Evolutionary conservation across 2,329 filamentous ascomycete genomes (phyloP).

Genomic region (Chrysosphaeria jannelii): DNA sequence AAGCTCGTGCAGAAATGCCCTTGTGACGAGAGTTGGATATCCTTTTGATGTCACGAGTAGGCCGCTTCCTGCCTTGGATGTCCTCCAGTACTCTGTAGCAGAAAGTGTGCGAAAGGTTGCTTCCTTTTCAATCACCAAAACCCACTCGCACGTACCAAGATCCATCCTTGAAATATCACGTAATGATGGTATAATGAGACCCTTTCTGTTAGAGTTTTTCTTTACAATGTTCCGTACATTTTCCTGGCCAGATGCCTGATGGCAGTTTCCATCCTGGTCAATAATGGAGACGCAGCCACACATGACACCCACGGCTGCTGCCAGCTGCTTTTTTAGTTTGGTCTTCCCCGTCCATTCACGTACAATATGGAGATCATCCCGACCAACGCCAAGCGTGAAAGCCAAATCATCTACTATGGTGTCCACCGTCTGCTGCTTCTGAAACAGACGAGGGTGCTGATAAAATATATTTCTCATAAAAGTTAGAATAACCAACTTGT

Average conservation of each 20-base stretch:
- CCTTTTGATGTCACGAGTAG: slow-evolving; percentile 54
- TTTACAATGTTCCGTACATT: slow-evolving; percentile 2
- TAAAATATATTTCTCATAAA: slow-evolving; percentile 73
- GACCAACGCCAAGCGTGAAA: slow-evolving; percentile 30
- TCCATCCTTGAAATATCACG: slow-evolving; percentile 18
- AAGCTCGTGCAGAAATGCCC: slow-evolving; percentile 28
- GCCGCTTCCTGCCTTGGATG: slow-evolving; percentile 19
- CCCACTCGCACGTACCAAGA: slow-evolving; percentile 22
- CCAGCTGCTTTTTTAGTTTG: slow-evolving; percentile 22
- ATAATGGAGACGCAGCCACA: slow-evolving; percentile 22
- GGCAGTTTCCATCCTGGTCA: slow-evolving; percentile 6
- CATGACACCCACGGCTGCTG: slow-evolving; percentile 42
- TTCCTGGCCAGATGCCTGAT: not conserved
- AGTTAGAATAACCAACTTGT: not conserved
- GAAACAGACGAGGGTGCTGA: slow-evolving; percentile 41
- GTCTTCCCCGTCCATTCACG: not conserved
- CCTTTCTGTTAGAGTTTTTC: slow-evolving; percentile 17
- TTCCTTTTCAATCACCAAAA: slow-evolving; percentile 61
- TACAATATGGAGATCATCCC: slow-evolving; percentile 41
- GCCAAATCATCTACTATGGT: slow-evolving; percentile 45
- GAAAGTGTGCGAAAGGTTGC: slow-evolving; percentile 45
- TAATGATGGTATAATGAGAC: slow-evolving; percentile 25
- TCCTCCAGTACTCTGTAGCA: slow-evolving; percentile 21
- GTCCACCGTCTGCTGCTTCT: slow-evolving; percentile 36
- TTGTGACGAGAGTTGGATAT: slow-evolving; percentile 46